These are phyloP conservation scores for Rhodotorula paludigena DNA, from an alignment of 768 basidiomycete genomes.

Conservation along the genomic window DNA sequence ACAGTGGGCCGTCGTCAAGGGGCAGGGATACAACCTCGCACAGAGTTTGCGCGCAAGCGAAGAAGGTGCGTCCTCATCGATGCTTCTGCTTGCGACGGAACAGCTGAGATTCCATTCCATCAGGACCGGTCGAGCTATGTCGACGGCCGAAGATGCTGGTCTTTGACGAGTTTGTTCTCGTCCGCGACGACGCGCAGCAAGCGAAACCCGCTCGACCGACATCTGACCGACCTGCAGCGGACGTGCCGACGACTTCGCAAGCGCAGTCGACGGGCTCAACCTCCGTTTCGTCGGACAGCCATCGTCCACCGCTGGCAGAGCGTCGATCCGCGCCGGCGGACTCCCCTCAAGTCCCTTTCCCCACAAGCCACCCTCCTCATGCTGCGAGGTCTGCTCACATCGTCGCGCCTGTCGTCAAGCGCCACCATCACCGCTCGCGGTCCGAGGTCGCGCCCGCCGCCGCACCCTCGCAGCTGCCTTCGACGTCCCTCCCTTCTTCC, in stretches of 20 bases:
- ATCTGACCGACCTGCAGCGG: too few relatives aligned
- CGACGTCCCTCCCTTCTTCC: neutral
- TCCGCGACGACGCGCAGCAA: too few relatives aligned
- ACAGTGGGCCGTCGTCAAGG: conserved; percentile 88
- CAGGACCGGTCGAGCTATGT: conserved; percentile 84
- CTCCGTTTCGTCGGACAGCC: too few relatives aligned
- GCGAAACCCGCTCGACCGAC: too few relatives aligned
- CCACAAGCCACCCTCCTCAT: too few relatives aligned
- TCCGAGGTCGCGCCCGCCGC: conserved; percentile 41
- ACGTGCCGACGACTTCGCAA: too few relatives aligned
- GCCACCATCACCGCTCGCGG: conserved; percentile 70
- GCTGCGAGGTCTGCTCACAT: too few relatives aligned
- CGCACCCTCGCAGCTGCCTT: neutral
- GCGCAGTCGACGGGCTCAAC: too few relatives aligned
- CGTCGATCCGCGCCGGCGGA: too few relatives aligned
- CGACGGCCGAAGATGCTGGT: conserved; percentile 74
- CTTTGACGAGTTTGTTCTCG: conserved; percentile 71
- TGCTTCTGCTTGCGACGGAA: neutral
- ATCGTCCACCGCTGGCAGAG: too few relatives aligned
- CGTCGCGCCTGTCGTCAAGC: neutral
- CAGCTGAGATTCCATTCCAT: too few relatives aligned
- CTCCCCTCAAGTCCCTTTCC: too few relatives aligned
- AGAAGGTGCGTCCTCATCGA: conserved; percentile 8
- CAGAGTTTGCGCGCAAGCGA: conserved; percentile 54
- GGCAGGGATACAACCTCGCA: conserved; percentile 84